Evolutionary conservation across 2,329 filamentous ascomycete species (phyloP), one percentile per base, ranked within the genome.

Genomic region (Trichophyton simii): DNA sequence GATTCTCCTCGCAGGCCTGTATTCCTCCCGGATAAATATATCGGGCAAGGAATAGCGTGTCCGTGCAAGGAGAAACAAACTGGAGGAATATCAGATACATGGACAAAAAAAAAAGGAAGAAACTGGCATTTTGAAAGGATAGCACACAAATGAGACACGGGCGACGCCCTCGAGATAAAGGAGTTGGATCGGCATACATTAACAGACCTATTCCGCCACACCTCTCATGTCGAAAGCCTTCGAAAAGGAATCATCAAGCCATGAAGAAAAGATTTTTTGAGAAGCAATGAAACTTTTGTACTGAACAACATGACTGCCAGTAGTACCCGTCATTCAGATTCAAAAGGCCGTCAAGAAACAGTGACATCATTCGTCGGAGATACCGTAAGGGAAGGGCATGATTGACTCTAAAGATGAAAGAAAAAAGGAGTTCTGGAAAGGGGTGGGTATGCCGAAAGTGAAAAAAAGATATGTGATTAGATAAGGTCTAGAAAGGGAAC

Each of bases 401-500:
- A 59, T 59, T 59, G 42, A 59, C 42, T 59, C 57, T 59, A 52
- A 54, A 61, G 34, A 59, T 58, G 25, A 58, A 58, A 60, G 44
- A 62, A 60, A 60, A 22, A 36, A 25, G n/a, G 57, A 18, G 25
- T 57, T 41, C 36, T 38, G 34, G 11, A 38, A 38, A 38, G 34
- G 34, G 11, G 18, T 44, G 48, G 42, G 20, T 59, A 57, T 58
- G 42, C 55, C 55, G 31, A 46, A 22, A 31, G 46, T 57, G 38
- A 62, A 38, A n/a, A 38, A 59, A 31, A 13, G 9, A 13, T 8
- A 13, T 9, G 42, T 46, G 61, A 25, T 76, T 77, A 77, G 71
- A 77, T 77, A 66, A 77, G 75, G 66, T 77, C 74, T 73, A 58
- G 25, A 61, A 31, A 57, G 22, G 41, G 22, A n/a, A 2, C 54